Evolutionary conservation across 208 protist species (phyloP), one percentile per base, ranked within the genome.

Genomic region (Leishmania martiniquensis): DNA sequence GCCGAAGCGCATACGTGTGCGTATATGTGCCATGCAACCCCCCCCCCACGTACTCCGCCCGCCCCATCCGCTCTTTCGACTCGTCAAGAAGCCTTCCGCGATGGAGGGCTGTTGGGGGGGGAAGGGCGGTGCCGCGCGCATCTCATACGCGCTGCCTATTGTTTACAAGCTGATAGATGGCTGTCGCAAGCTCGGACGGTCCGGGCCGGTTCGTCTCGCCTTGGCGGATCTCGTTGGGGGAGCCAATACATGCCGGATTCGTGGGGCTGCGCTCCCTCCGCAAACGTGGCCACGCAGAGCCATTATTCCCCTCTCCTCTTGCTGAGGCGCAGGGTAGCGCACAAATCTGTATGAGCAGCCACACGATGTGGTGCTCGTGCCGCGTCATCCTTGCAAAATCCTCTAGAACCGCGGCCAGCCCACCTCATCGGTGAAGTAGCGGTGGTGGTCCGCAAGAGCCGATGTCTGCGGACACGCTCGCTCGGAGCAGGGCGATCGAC

Each of bases 211-310:
- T 71, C 4, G 66, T 82, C 29, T n/a, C 71, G 42, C 72, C 54
- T 15, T 82, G 78, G 78, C 73, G 63, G 78, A 77, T 74, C 52
- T 74, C 57, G 34, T 72, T 72, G 3, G 78, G 69, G 45, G 37
- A 39, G 25, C 69, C 37, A 42, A 72, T 57, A 66, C 54, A 47
- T 29, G 34, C 55, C 10, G 39, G 55, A 17, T 22, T 74, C 44
- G 77, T 69, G 72, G 73, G 77, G 39, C 54, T 82, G 39, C 66
- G 77, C 63, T 72, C 66, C 32, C 69, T 77, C 45, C 52, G 69
- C 57, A 66, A 65, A 52, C 39, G 60, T 32, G 78, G 67, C 6
- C 52, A 55, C 2, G 47, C 2, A n/a, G 72, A 77, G 60, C 63
- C 72, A 66, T 82, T 66, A 7, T 51, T 72, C 25, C n/a, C n/a